Percentiles rank a stretch among this genome's conserved stretches.
Evolutionary conservation across 257 asterid genomes (phyloP).

Genomic region (Plantago ovata): DNA sequence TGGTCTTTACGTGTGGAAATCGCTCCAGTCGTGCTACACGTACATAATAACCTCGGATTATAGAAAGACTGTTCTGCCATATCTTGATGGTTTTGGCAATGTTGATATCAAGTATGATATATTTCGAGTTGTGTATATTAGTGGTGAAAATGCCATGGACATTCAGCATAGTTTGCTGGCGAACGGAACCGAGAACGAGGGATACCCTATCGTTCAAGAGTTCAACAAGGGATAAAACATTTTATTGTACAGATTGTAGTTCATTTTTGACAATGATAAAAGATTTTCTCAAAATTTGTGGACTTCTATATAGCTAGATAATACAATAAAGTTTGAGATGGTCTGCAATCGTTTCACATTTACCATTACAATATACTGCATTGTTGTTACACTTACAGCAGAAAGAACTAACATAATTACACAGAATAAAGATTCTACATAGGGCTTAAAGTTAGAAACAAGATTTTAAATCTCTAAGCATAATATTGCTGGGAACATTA

Average conservation of each 20-base stretch:
- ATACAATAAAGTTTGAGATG: not conserved
- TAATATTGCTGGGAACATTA: slow-evolving; percentile 6
- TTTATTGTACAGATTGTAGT: not conserved
- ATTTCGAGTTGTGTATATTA: slow-evolving; percentile 48
- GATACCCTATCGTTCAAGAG: not conserved
- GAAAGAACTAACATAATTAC: not conserved
- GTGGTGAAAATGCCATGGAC: slow-evolving; percentile 26
- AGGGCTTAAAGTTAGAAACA: slow-evolving; percentile 3
- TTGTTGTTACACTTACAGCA: not conserved
- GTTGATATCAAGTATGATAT: slow-evolving; percentile 56
- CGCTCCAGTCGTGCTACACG: slow-evolving; percentile 52
- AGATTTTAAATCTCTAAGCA: not conserved
- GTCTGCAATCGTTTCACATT: no score
- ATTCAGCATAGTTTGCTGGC: slow-evolving; percentile 19
- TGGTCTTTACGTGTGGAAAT: slow-evolving; percentile 50
- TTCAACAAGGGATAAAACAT: not conserved
- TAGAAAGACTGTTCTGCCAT: slow-evolving; percentile 35
- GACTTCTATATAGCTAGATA: not conserved
- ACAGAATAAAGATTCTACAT: slow-evolving; percentile 6
- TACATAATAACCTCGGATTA: slow-evolving; percentile 40
- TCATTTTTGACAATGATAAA: no score
- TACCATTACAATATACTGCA: no score
- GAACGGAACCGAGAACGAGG: slow-evolving; percentile 19
- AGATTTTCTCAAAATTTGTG: not conserved
- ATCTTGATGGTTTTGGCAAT: slow-evolving; percentile 34